Base-by-base conservation (phyloP, 257 asterid genomes). In the Handroanthus guayacan region DNA sequence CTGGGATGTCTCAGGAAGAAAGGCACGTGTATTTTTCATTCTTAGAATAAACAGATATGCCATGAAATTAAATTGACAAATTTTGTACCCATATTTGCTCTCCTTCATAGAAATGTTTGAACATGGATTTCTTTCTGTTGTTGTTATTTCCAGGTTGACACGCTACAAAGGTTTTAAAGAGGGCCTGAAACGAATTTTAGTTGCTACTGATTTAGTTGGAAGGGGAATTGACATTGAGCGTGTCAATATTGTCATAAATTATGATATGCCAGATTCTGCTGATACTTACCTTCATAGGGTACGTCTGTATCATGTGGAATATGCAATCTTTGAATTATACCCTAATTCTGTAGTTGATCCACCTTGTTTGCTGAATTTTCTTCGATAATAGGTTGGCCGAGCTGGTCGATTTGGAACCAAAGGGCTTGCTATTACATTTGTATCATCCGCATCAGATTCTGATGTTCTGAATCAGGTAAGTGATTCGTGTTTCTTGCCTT, bases 1-100 rank as follows among this genome's bases (percentile, higher is more conserved):
- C 97, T 83, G 97, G 97, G 81, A 91, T 91, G 97, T 82, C 96
- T 25, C 97, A 91, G 81, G 95, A 89, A 80, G 97, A 91, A 82
- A 91, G 96, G 96, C 81, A 57, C 6, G 86, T 25, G 0, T 6
- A 25, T 6, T 39, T 10, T 8, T 69, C 39, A n/a, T 47, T 10
- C 12, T 69, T 51, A 11, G 14, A 17, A 38, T 41, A 16, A 41
- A 2, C 64, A 25, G 62, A 56, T 45, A 12, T 18, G 58, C 36
- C 11, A 38, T 45, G 50, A 57, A 58, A 25, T 6, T 58, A 14
- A 25, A 25, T 41, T 38, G 45, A 14, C 14, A 48, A 25, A 20
- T 43, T 52, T 1, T 54, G 9, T 12, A 12, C 45, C 38, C 20
- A 6, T 9, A 17, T 47, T 67, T 57, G 4, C 55, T 66, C 17